A percentile compares a stretch with the other conserved stretches of the same genome.
Evolutionary conservation across 163 green algal species (phyloP).

Genomic region (Picocystis sp.): DNA sequence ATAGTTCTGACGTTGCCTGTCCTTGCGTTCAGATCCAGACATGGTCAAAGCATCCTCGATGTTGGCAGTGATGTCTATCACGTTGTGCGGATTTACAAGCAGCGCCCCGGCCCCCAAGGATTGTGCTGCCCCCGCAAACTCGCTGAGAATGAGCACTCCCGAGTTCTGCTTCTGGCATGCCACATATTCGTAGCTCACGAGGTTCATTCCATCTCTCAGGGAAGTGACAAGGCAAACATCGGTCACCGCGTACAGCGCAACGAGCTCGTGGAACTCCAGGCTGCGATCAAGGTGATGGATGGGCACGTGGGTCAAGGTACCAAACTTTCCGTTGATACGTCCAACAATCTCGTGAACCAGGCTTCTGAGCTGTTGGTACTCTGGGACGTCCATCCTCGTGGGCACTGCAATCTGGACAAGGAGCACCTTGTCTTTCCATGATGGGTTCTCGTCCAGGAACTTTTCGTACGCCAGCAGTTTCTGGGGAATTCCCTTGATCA

Average conservation of each 20-base stretch:
- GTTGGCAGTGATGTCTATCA: slow-evolving; percentile 69
- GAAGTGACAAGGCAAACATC: slow-evolving; percentile 83
- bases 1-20: slow-evolving; percentile 90
- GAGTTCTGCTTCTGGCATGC: slow-evolving; percentile 88
- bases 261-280: slow-evolving; percentile 87
- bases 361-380: slow-evolving; percentile 70
- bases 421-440: slow-evolving; percentile 86
- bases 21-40: slow-evolving; percentile 60
- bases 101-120: slow-evolving; percentile 54
- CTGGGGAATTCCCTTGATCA: slow-evolving; percentile 99
- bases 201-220: slow-evolving; percentile 96
- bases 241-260: slow-evolving; percentile 89
- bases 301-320: slow-evolving; percentile 84
- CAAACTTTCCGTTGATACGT: slow-evolving; percentile 94
- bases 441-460: slow-evolving; percentile 91
- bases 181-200: slow-evolving; percentile 97
- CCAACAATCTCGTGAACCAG: slow-evolving; percentile 98
- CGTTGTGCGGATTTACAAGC: slow-evolving; percentile 96
- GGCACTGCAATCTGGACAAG: slow-evolving; percentile 96
- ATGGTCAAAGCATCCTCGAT: slow-evolving; percentile 88
- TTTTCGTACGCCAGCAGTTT: slow-evolving; percentile 99
- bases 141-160: slow-evolving; percentile 86
- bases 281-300: slow-evolving; percentile 88
- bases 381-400: slow-evolving; percentile 81
- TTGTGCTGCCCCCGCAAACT: slow-evolving; percentile 76